Base-by-base conservation (phyloP, 1,284 basidiomycete genomes). In the Kalmanozyma brasiliensis region DNA sequence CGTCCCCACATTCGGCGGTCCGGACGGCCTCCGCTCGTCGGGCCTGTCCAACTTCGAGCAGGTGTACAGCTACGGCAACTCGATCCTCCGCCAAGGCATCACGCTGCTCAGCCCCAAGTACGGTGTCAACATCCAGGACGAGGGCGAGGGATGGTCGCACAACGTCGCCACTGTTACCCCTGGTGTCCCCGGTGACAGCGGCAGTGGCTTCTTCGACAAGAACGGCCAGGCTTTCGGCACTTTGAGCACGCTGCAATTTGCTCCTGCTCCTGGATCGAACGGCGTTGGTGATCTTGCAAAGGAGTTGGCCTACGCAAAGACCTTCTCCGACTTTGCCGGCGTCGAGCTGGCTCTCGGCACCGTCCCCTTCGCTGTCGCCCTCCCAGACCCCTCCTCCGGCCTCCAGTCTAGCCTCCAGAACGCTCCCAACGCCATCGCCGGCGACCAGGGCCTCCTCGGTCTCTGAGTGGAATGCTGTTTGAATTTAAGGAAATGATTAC, bases 61-160 rank as follows among this genome's bases (percentile, higher is more conserved):
- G 40, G 57, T 73, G n/a, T 73, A 62, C 66, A 60, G 59, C 49
- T 75, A 70, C 44, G 71, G 70, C 52, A 75, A 75, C 57, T 73
- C 69, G 43, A 61, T 73, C 41, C 66, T 75, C 9, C 57, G 73
- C n/a, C 57, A 58, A 17, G 73, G 73, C 19, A 42, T 73, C 41
- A 63, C 60, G 0, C 48, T 67, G 9, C 48, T 75, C 17, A 64
- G 55, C 41, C 73, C 73, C 49, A 75, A 75, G 65, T 75, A 63
- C 41, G 73, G 73, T 38, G 56, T 49, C 53, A 49, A 52, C 45
- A 36, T 73, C 42, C 53, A 58, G 42, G 59, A 68, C 2, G 26
- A 69, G 43, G 70, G 52, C 22, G 62, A 52, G 22, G 73, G 73
- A 14, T 75, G 73, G 73, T 69, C 65, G 29, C 66, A 75, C 60